Conservation (phyloP, 2,329 filamentous ascomycete species). For the Alternaria consortialis region DNA sequence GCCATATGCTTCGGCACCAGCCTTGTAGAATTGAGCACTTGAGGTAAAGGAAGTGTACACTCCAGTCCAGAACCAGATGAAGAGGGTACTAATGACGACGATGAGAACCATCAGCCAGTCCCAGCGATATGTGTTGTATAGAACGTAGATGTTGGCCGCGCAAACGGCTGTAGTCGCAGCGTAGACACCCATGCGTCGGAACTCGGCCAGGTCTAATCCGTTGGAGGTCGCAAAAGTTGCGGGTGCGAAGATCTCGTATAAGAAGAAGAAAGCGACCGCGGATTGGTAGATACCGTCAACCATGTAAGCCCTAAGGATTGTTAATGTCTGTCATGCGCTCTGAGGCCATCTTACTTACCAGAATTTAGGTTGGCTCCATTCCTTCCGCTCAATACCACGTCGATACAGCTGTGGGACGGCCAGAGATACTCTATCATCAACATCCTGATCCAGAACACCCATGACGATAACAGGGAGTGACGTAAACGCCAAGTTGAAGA, state of each 20-base stretch:
- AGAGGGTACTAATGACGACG: constrained; percentile 79
- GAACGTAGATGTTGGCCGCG: constrained; percentile 91
- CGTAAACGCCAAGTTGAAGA: constrained; percentile 97
- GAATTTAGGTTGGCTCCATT: constrained; percentile 97
- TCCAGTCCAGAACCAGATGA: constrained; percentile 96
- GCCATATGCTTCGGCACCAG: constrained; percentile 80
- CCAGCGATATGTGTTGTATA: constrained; percentile 97
- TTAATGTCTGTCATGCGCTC: constrained; percentile 22
- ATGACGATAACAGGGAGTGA: constrained; percentile 94
- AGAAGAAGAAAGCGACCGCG: constrained; percentile 90
- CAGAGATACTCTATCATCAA: constrained; percentile 90
- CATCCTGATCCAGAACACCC: constrained; percentile 96
- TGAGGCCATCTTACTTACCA: constrained; percentile 70
- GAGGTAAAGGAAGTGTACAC: constrained; percentile 74
- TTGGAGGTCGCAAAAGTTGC: constrained; percentile 75
- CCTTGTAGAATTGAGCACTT: constrained; percentile 75
- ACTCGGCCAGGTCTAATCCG: constrained; percentile 80
- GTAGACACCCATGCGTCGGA: constrained; percentile 85
- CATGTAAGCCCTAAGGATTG: constrained; percentile 75
- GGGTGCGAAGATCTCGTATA: constrained; percentile 78
- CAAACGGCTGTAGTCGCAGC: constrained; percentile 84
- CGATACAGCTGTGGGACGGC: constrained; percentile 96
- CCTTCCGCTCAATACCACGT: constrained; percentile 90
- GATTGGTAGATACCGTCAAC: constrained; percentile 94
- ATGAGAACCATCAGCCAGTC: constrained; percentile 94